Percentiles rank a stretch among this genome's conserved stretches.
phyloP scores from a whole-genome alignment of 202 grass and related monocot genomes.

The Bolboschoenoplectus hybrid region DNA sequence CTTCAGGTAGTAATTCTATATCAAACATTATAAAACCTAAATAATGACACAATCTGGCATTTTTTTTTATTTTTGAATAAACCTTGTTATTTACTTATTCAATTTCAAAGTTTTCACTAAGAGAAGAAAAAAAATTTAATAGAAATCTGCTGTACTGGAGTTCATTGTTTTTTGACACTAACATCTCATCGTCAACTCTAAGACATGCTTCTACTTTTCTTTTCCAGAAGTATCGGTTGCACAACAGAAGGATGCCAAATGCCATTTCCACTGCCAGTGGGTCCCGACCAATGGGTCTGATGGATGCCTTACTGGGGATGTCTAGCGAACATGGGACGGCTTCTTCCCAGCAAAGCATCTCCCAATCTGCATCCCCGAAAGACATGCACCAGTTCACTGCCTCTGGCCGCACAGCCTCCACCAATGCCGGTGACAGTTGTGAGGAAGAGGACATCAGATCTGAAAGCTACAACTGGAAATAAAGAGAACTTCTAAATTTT shows the following conservation, averaged over 20 bases:
- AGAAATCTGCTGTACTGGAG: neutral
- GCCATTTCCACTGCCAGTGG: slow-evolving; percentile 3
- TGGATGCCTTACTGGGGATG: slow-evolving; percentile 49
- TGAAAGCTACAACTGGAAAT: slow-evolving; percentile 65
- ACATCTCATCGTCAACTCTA: slow-evolving; percentile 37
- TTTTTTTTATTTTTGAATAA: neutral
- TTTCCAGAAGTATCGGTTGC: slow-evolving; percentile 89
- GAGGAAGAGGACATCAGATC: slow-evolving; percentile 62
- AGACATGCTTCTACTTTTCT: neutral
- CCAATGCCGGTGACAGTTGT: slow-evolving; percentile 53
- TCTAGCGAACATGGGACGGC: slow-evolving; percentile 36
- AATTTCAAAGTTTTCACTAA: neutral
- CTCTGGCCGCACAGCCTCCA: slow-evolving; percentile 51
- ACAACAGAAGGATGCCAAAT: slow-evolving; percentile 55
- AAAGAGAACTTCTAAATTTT: slow-evolving; percentile 18
- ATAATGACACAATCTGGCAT: neutral
- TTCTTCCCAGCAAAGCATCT: slow-evolving; percentile 64
- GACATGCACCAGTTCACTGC: slow-evolving; percentile 61
- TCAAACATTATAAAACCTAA: slow-evolving; percentile 3
- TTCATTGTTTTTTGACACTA: neutral
- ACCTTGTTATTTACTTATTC: neutral
- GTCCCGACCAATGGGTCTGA: slow-evolving; percentile 43
- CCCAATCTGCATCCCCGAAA: slow-evolving; percentile 67
- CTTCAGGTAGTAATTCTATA: slow-evolving; percentile 63
- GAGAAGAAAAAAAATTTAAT: neutral